Conservation (phyloP, 106 monocot species). For the Acorus calamus region DNA sequence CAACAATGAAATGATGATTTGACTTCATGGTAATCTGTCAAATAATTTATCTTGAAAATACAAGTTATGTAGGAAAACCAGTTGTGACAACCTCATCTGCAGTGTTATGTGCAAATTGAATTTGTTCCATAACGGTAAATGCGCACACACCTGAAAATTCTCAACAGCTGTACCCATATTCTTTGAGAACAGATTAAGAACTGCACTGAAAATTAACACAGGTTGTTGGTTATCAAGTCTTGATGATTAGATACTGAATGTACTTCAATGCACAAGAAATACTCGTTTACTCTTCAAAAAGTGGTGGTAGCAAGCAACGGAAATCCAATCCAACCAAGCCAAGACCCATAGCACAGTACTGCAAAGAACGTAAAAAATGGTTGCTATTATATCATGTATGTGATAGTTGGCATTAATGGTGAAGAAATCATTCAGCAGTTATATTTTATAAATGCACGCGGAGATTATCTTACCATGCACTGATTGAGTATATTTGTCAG, state of each 20-base stretch:
- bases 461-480: conserved; percentile 63
- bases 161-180: conserved; percentile 87
- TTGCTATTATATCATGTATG: background rate
- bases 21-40: too few relatives aligned
- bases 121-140: background rate
- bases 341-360: conserved; percentile 99
- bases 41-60: too few relatives aligned
- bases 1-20: too few relatives aligned
- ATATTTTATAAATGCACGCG: background rate
- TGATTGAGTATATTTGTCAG: conserved; percentile 86
- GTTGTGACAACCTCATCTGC: too few relatives aligned
- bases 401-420: background rate
- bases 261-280: background rate
- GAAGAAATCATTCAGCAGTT: background rate
- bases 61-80: too few relatives aligned
- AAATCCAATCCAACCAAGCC: conserved; percentile 98
- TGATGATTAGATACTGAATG: background rate
- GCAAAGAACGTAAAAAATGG: conserved; percentile 11
- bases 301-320: conserved; percentile 82
- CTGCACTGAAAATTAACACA: conserved; percentile 75
- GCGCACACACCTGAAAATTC: conserved; percentile 76
- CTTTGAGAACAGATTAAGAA: conserved; percentile 81
- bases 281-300: conserved; percentile 78
- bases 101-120: too few relatives aligned
- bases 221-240: conserved; percentile 12